These are phyloP conservation scores for Pseudomassariella vexata DNA, from an alignment of 2,329 filamentous ascomycete genomes.

Conservation along the genomic window DNA sequence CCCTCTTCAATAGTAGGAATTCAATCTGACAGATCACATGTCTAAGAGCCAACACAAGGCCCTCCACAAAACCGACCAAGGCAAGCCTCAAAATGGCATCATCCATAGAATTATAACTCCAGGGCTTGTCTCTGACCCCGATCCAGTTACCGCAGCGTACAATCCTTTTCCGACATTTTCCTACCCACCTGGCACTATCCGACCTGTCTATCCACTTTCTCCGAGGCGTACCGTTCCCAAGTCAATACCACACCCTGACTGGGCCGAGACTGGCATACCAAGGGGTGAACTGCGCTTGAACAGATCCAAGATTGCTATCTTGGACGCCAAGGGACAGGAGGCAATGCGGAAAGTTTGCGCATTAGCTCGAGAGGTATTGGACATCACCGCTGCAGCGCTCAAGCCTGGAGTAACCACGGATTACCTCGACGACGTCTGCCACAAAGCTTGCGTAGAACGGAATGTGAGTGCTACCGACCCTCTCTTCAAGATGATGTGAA, in stretches of 20 bases:
- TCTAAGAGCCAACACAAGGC: constrained; percentile 53
- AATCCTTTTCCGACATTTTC: constrained; percentile 67
- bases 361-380: constrained; percentile 82
- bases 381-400: constrained; percentile 77
- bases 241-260: constrained; percentile 60
- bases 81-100: constrained; percentile 7
- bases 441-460: constrained; percentile 89
- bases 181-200: constrained; percentile 54
- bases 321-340: constrained; percentile 75
- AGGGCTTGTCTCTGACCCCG: constrained; percentile 57
- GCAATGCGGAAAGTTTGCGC: constrained; percentile 91
- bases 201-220: constrained; percentile 62
- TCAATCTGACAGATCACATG: not conserved
- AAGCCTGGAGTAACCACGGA: constrained; percentile 95
- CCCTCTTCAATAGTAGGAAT: not conserved
- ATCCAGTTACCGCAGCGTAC: constrained; percentile 63
- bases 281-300: constrained; percentile 34
- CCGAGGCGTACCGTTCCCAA: constrained; percentile 52
- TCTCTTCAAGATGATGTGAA: not conserved
- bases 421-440: constrained; percentile 88
- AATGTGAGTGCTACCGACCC: constrained; percentile 64
- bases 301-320: constrained; percentile 62
- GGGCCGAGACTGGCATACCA: constrained; percentile 58
- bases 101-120: constrained; percentile 31
- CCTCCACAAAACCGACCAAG: constrained; percentile 48